Conservation (phyloP, 164 flowering plant genomes). For the Sextonia rubra region DNA sequence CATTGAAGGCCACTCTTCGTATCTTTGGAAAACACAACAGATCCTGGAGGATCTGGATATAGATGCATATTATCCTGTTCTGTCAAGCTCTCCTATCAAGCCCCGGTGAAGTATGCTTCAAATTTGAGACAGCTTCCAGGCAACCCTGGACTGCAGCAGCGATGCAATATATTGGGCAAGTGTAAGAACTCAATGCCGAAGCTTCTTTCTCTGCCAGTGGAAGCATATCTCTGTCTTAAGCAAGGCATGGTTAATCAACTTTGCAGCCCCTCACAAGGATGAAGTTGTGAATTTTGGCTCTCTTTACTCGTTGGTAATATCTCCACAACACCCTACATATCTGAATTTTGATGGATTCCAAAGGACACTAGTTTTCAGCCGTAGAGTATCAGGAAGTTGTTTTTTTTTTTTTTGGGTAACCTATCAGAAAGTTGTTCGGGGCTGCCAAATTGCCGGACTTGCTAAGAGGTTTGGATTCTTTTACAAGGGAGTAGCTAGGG, state of each 20-base stretch:
- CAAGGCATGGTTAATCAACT: too few relatives aligned
- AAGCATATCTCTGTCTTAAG: too few relatives aligned
- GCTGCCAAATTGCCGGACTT: too few relatives aligned
- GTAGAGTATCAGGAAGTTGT: not conserved
- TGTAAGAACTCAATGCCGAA: too few relatives aligned
- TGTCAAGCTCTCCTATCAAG: slow-evolving; percentile 23
- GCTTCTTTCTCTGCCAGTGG: too few relatives aligned
- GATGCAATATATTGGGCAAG: not conserved
- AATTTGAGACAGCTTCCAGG: not conserved
- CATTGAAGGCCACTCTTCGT: slow-evolving; percentile 50
- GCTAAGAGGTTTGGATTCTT: too few relatives aligned
- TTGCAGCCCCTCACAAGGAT: not conserved
- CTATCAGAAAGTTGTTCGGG: not conserved
- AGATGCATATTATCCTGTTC: slow-evolving; percentile 72
- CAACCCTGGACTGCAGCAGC: not conserved
- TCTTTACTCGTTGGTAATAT: not conserved
- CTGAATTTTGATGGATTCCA: not conserved
- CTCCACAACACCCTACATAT: not conserved
- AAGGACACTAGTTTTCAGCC: not conserved
- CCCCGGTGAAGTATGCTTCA: not conserved
- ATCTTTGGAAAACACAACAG: slow-evolving; percentile 67
- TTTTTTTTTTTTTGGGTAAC: too few relatives aligned
- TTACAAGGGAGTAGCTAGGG: too few relatives aligned
- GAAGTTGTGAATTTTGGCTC: not conserved
- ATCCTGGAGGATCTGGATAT: slow-evolving; percentile 73